Evolutionary conservation across 2,329 filamentous ascomycete species (phyloP).

Genomic region (Fusarium sp.): DNA sequence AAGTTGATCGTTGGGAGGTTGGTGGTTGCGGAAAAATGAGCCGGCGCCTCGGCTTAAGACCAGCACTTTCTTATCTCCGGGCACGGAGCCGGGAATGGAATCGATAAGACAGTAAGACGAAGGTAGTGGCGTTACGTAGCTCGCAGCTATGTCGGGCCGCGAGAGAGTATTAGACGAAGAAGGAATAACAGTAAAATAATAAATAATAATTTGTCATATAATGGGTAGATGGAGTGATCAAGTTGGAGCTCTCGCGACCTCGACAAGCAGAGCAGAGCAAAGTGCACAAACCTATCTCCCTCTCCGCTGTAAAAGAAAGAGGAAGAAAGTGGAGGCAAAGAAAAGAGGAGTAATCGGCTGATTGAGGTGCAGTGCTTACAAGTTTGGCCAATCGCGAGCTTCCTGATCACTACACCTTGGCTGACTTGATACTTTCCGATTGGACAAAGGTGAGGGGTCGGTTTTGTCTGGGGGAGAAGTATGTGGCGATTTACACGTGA

Average conservation of each 20-base stretch:
- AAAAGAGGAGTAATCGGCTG: constrained; percentile 45
- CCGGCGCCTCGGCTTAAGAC: constrained; percentile 46
- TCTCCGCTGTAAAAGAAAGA: constrained; percentile 38
- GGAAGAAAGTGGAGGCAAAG: constrained; percentile 43
- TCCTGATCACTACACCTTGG: constrained; percentile 42
- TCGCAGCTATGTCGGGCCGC: constrained; percentile 48
- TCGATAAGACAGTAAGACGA: constrained; percentile 21
- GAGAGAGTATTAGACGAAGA: constrained; percentile 42
- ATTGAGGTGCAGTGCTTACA: constrained; percentile 39
- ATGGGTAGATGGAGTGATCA: constrained; percentile 28
- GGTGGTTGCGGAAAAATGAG: constrained; percentile 45
- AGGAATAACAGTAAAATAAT: constrained; percentile 1
- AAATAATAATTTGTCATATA: constrained; percentile 4
- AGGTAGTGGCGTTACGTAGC: constrained; percentile 22
- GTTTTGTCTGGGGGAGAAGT: constrained; percentile 29
- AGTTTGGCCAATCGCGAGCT: constrained; percentile 42
- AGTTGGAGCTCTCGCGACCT: constrained; percentile 46
- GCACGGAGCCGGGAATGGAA: constrained; percentile 27
- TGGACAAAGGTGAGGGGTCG: constrained; percentile 52
- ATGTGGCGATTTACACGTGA: constrained; percentile 47
- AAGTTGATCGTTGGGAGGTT: constrained; percentile 37
- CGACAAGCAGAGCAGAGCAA: constrained; percentile 47
- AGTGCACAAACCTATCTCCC: constrained; percentile 37
- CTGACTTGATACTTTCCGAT: constrained; percentile 46
- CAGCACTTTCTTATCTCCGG: constrained; percentile 41